Base-by-base conservation (phyloP, 208 protist species). In the Wallacemonas rigidus region DNA sequence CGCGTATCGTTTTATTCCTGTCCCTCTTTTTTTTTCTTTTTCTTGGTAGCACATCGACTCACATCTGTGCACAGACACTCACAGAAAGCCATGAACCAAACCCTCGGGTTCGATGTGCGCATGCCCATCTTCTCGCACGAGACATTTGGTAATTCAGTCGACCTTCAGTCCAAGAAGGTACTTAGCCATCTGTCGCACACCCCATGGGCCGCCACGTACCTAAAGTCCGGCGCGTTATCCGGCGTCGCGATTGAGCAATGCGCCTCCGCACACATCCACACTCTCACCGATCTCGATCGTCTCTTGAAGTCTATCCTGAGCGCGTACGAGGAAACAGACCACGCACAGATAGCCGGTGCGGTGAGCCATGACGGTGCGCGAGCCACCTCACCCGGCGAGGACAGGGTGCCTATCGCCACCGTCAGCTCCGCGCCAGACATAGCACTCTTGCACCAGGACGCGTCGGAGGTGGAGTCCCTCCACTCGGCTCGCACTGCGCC, bases 111-210 rank as follows among this genome's bases (percentile, higher is more conserved):
- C 45, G 75, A 84, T 64, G 82, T 87, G 43, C 76, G 73, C 7
- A 79, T 77, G 2, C 83, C 77, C 39, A 72, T 85, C 55, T 85
- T 85, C 71, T 80, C 74, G n/a, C 72, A 74, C 3, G 75, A 80
- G 35, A 82, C 63, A 55, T 92, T 92, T 55, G 87, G 82, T 6
- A 80, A 57, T 36, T 75, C 82, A 2, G 53, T 89, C 17, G 74
- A 75, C 51, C 43, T 50, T 9, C 77, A 86, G 35, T 88, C 82
- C 5, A 68, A 65, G 40, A 79, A 81, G 58, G 70, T 72, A 1
- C 84, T 89, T 54, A 35, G 77, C 26, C 73, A 72, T 0, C 76
- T 92, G 2, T 79, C 76, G 2, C 84, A 92, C 75, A 87, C 78
- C 12, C 80, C 79, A 2, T 74, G 75, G 38, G 69, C 87, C 3